Conservation (phyloP, 2,329 filamentous ascomycete genomes). For the Didymella arachidicola region DNA sequence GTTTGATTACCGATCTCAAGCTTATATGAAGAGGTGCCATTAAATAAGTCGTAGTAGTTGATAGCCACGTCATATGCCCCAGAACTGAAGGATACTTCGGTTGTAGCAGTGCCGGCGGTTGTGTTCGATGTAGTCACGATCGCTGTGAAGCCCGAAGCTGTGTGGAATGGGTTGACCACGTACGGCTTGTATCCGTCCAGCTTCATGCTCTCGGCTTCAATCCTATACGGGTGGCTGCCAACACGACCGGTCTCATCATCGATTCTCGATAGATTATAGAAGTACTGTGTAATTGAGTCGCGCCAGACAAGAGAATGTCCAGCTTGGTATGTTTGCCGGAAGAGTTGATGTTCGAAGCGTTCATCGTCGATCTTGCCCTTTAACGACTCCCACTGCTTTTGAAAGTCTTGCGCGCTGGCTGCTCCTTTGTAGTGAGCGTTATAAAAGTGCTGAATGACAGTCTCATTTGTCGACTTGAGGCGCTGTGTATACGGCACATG, state of each 20-base stretch:
- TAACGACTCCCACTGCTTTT: conserved; percentile 62
- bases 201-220: conserved; percentile 72
- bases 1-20: conserved; percentile 62
- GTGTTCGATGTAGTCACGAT: conserved; percentile 64
- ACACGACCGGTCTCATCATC: conserved; percentile 65
- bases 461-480: conserved; percentile 68
- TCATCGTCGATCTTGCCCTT: conserved; percentile 65
- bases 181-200: conserved; percentile 65
- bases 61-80: conserved; percentile 70
- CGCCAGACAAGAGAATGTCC: conserved; percentile 76
- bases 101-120: conserved; percentile 59
- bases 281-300: conserved; percentile 71
- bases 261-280: conserved; percentile 67
- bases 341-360: conserved; percentile 66
- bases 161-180: conserved; percentile 65
- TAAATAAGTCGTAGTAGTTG: conserved; percentile 70
- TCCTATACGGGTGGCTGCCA: conserved; percentile 68
- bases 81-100: conserved; percentile 57
- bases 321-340: conserved; percentile 69
- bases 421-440: conserved; percentile 69
- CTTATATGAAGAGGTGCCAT: conserved; percentile 65
- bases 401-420: conserved; percentile 67
- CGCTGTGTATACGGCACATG: conserved; percentile 72
- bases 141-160: conserved; percentile 63
- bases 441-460: conserved; percentile 73